Evolutionary conservation across 2,329 filamentous ascomycete species (phyloP), one percentile per base, ranked within the genome.

Genomic region (Plectosphaerella cucumerina): DNA sequence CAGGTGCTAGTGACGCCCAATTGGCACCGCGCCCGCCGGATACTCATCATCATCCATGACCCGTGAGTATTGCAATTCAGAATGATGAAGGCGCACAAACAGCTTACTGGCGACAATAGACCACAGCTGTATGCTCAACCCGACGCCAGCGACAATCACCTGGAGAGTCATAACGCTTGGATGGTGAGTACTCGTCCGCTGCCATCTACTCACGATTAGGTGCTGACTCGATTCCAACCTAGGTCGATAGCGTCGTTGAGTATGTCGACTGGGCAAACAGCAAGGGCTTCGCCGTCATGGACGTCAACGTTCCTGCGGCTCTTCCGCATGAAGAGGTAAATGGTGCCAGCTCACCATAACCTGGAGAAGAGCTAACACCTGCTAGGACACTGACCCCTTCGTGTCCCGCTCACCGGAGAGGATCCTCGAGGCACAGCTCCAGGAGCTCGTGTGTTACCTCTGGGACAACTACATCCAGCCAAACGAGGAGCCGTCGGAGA

Each of bases 381-480:
- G 14, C 18, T 46, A 76, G 68, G 78, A 81, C 53, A 68, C 68
- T 12, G 77, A 81, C 34, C 62, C 76, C 1, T 76, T 70, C 53
- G 76, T 70, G 2, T 71, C 75, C 1, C 62, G 67, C 2, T 65
- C 70, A 23, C 69, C 70, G 26, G 80, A 80, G 57, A 70, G 66
- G 48, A 69, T 67, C 1, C 63, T 83, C 8, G 77, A 86, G 55
- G 73, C 76, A 50, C 81, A 82, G 66, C 85, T 82, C 0, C 84
- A 87, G 55, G 85, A 93, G 54, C 73, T 97, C 11, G 83, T 93
- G 5, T 84, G 81, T 53, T 97, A 96, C 62, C 74, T 99, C 14
- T 99, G 94, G 94, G 92, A 97, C 60, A 99, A 99, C 64, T 97
- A 97, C 63, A 84, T 99, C 18, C 89, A 96, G 74, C 77, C 89